Percentiles rank a stretch among this genome's conserved stretches.
Conservation (phyloP, 306 rosid genomes). For the Styphnolobium japonicum region DNA sequence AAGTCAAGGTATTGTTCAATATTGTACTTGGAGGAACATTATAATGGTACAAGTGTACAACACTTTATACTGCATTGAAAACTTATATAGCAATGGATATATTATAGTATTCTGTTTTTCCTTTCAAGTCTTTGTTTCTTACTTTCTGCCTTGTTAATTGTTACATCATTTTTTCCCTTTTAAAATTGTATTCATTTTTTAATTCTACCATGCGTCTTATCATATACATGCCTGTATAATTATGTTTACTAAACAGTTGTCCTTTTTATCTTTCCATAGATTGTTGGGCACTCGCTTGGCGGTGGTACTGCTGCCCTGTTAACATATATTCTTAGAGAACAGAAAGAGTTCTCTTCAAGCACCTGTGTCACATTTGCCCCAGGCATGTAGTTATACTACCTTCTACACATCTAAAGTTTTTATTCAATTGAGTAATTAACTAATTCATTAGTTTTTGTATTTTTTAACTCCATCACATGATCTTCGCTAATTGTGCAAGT, state of each 20-base stretch:
- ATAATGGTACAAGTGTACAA: not conserved
- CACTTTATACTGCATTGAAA: not conserved
- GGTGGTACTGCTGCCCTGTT: slow-evolving; percentile 97
- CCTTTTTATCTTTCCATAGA: slow-evolving; percentile 41
- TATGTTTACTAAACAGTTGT: not conserved
- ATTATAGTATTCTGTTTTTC: slow-evolving; percentile 1
- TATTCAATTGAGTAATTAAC: not conserved
- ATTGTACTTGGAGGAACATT: slow-evolving; percentile 6
- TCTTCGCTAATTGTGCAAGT: not conserved
- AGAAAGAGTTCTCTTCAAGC: slow-evolving; percentile 66
- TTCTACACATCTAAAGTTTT: not conserved
- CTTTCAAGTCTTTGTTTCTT: not conserved
- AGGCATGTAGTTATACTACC: slow-evolving; percentile 47
- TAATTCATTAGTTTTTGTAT: not conserved
- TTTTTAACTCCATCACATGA: not conserved
- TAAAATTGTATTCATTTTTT: not conserved
- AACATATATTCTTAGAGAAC: slow-evolving; percentile 90
- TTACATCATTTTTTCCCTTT: not conserved
- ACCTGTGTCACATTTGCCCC: slow-evolving; percentile 92
- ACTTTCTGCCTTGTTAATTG: not conserved
- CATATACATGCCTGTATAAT: not conserved
- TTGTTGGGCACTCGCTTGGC: slow-evolving; percentile 96
- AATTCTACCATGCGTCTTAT: not conserved
- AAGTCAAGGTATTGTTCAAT: slow-evolving; percentile 55
- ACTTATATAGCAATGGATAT: not conserved